These are phyloP conservation scores for Ilex asprella DNA, from an alignment of 257 asterid species.

Conservation along the genomic window DNA sequence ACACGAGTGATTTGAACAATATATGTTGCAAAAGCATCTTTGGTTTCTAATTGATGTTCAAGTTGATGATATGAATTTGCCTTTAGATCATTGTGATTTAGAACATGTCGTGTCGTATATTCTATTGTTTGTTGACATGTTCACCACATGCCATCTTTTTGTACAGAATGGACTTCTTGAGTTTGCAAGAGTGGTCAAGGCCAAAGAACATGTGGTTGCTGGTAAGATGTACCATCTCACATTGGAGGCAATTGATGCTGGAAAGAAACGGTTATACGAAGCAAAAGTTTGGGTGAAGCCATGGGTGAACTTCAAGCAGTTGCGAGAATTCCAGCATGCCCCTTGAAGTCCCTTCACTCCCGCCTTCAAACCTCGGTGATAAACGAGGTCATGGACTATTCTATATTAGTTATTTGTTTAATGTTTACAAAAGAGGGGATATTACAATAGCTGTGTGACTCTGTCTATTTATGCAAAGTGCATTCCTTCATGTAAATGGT, in stretches of 20 bases:
- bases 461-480: too few species aligned
- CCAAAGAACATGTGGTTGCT: constrained; percentile 39
- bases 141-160: background rate
- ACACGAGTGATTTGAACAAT: too few species aligned
- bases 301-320: constrained; percentile 54
- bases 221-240: constrained; percentile 44
- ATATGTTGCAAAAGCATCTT: too few species aligned
- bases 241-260: constrained; percentile 39
- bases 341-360: constrained; percentile 9
- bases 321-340: constrained; percentile 37
- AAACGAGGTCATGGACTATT: constrained; percentile 21
- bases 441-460: too few species aligned
- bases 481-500: too few species aligned
- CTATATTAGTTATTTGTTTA: too few species aligned
- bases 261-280: constrained; percentile 35
- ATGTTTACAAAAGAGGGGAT: too few species aligned
- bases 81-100: too few species aligned
- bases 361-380: constrained; percentile 11
- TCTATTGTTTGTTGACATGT: background rate
- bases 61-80: too few species aligned
- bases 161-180: constrained; percentile 36
- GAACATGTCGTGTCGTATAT: too few species aligned
- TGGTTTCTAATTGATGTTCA: too few species aligned
- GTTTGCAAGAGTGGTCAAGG: constrained; percentile 33
- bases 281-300: constrained; percentile 62